Percentiles rank a stretch among this genome's conserved stretches.
phyloP scores from a whole-genome alignment of 2,329 filamentous ascomycete genomes.

The Aspergillus quadrilineatus region DNA sequence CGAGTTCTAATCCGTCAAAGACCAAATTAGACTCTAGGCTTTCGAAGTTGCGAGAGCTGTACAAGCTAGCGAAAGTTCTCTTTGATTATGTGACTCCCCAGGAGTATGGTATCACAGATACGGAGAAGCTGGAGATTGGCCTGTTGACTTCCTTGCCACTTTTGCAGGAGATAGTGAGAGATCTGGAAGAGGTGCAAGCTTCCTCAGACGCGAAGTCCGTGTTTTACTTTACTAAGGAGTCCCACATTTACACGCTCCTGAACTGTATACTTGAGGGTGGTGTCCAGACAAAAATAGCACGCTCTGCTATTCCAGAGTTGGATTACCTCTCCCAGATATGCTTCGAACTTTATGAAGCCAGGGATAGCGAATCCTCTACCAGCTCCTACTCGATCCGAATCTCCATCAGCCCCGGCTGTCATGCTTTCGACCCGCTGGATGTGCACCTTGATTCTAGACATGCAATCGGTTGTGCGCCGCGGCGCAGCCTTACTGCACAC shows the following conservation, averaged over 20 bases:
- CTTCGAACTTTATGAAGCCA: constrained; percentile 95
- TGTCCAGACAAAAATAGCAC: constrained; percentile 93
- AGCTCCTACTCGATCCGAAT: constrained; percentile 97
- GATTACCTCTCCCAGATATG: constrained; percentile 98
- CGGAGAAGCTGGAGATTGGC: constrained; percentile 97
- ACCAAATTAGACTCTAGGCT: constrained; percentile 81
- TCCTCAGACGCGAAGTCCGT: constrained; percentile 92
- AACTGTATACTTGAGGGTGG: constrained; percentile 98
- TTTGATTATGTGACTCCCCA: constrained; percentile 99
- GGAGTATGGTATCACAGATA: constrained; percentile 93
- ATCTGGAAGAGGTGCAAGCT: constrained; percentile 95
- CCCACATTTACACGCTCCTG: constrained; percentile 94
- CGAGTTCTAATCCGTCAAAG: constrained; percentile 70
- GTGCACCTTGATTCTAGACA: constrained; percentile 95
- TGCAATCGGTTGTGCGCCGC: constrained; percentile 90
- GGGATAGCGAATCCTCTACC: constrained; percentile 71
- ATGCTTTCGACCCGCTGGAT: constrained; percentile 93
- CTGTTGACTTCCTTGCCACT: constrained; percentile 89
- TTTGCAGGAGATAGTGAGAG: constrained; percentile 93
- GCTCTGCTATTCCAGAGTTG: constrained; percentile 91
- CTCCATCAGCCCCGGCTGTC: constrained; percentile 90
- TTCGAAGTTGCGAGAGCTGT: constrained; percentile 86
- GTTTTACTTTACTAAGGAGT: constrained; percentile 99
- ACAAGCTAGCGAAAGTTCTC: constrained; percentile 87
- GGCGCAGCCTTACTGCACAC: constrained; percentile 84